Conservation (phyloP, 352 stramenopile genomes). For the Elongisporangium senticosum region DNA sequence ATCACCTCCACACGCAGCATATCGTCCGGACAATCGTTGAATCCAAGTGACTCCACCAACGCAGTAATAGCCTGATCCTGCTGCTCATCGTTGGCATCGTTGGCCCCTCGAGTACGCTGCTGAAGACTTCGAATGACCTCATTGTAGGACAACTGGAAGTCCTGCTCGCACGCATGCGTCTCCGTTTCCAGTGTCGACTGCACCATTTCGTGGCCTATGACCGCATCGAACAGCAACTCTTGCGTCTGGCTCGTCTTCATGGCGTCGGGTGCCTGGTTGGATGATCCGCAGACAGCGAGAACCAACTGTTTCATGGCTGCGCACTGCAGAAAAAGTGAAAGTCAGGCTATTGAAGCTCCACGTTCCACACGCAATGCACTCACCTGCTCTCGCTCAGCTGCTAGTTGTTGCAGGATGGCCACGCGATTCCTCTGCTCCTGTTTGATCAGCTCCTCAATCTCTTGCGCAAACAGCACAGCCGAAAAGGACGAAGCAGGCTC, state of each 20-base stretch:
- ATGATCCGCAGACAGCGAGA: conserved; percentile 8
- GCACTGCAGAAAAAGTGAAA: conserved; percentile 13
- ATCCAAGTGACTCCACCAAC: conserved; percentile 12
- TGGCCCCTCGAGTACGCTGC: conserved; percentile 1
- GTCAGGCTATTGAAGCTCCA: not conserved
- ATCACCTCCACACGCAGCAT: conserved; percentile 42
- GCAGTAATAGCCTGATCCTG: conserved; percentile 17
- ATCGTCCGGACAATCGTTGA: conserved; percentile 23
- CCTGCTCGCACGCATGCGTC: conserved; percentile 27
- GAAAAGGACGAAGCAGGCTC: not conserved
- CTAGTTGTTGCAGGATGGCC: conserved; percentile 43
- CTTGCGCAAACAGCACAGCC: conserved; percentile 16
- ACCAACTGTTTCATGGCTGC: conserved; percentile 51
- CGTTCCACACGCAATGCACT: not conserved
- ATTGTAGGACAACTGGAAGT: conserved; percentile 26
- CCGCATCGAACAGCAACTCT: conserved; percentile 58
- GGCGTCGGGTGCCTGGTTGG: conserved; percentile 18
- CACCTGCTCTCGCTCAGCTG: conserved; percentile 56
- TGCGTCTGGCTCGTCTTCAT: conserved; percentile 23
- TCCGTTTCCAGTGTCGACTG: conserved; percentile 54
- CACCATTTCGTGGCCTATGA: conserved; percentile 69
- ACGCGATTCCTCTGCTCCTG: conserved; percentile 45
- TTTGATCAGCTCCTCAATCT: conserved; percentile 49
- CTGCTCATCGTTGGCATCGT: conserved; percentile 5
- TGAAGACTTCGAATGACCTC: conserved; percentile 24